Base-by-base conservation (phyloP, 768 basidiomycete genomes). In the Boletus rufocinnamomeus region DNA sequence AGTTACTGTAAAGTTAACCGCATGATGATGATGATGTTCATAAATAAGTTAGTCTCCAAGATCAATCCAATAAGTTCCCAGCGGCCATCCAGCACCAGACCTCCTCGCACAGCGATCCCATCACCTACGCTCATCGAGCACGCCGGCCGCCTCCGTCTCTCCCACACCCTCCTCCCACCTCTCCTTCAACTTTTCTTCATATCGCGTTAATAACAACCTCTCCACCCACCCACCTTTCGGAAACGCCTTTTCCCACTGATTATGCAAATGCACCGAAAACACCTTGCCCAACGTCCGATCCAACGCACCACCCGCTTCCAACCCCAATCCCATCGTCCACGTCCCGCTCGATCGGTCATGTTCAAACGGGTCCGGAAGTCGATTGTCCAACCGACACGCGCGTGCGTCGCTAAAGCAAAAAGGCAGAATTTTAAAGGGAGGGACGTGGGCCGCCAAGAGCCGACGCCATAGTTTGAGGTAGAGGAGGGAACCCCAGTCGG, bases 321-420 rank as follows among this genome's bases (percentile, higher is more conserved):
- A 69, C 0, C 80, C 83, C 59, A 85, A 68, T 2, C 87, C 87
- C 69, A 83, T 84, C 32, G 82, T 88, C 89, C 92, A 93, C 62
- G 72, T 78, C 10, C 84, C 85, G 50, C 78, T 75, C 21, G 73
- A 61, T 47, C 79, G 76, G 65, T 79, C 88, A 46, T 79, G 80
- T 32, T 70, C 66, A 72, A 99, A 98, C 5, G 96, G 95, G 68
- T 97, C 93, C 0, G 96, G 96, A 5, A 99, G 83, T 3, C 95
- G 83, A 66, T 94, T 96, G 73, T 98, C 94, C 25, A 93, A 76
- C n/a, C 93, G 81, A 72, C 96, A 98, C 6, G 91, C 91, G 21
- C 91, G 85, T 4, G 85, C 94, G 65, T 99, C 96, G 61, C 87
- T 86, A 75, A 98, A 95, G 76, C 96, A 98, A 78, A 91, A 99